Conservation (phyloP, 1,139 yeast species). For the Debaryomyces coudertii region DNA sequence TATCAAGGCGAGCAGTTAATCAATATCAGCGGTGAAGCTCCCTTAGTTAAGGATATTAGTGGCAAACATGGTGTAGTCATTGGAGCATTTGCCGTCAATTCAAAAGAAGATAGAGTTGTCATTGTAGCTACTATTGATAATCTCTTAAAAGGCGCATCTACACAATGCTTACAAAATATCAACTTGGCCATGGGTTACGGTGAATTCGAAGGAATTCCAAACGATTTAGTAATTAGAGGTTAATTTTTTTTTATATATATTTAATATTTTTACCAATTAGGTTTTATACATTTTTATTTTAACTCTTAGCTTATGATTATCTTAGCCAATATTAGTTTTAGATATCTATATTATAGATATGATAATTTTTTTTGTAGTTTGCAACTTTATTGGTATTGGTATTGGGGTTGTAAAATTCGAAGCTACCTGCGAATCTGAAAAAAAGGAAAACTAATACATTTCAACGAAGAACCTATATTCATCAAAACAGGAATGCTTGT, state of each 20-base stretch:
- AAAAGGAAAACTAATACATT: constrained; percentile 3
- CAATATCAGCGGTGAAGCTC: constrained; percentile 86
- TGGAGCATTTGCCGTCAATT: constrained; percentile 94
- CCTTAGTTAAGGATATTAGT: constrained; percentile 85
- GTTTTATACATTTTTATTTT: neutral
- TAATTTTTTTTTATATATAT: constrained; percentile 18
- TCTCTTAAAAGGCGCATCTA: constrained; percentile 95
- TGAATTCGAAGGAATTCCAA: constrained; percentile 94
- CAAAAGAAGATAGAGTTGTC: constrained; percentile 87
- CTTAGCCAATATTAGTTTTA: neutral
- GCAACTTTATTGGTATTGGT: too few relatives aligned
- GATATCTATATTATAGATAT: neutral
- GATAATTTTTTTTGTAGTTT: neutral
- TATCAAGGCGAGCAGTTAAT: constrained; percentile 87
- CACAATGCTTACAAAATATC: constrained; percentile 96
- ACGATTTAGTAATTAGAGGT: constrained; percentile 54
- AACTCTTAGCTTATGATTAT: neutral
- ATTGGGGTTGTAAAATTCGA: neutral
- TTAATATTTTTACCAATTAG: neutral
- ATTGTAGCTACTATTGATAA: constrained; percentile 95
- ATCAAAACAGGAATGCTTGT: constrained; percentile 54
- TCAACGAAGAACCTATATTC: neutral
- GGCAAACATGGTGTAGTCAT: constrained; percentile 94
- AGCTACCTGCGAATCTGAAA: constrained; percentile 1
- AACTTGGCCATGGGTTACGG: constrained; percentile 87